Conservation (phyloP, 768 basidiomycete genomes). For the Saitozyma podzolica region DNA sequence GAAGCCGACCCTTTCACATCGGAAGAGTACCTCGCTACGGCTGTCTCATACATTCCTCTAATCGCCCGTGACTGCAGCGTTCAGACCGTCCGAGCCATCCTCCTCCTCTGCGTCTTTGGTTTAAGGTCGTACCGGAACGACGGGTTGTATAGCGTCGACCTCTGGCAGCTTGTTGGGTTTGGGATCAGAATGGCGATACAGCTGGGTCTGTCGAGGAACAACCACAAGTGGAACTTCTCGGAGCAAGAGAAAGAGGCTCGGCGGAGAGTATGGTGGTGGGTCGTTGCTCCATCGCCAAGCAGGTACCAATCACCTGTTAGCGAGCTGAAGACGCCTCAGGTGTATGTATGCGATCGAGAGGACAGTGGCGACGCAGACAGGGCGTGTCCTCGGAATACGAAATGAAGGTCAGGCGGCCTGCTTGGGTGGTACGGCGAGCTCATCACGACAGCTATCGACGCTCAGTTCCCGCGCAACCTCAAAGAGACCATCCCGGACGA, state of each 20-base stretch:
- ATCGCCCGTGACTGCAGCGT: neutral
- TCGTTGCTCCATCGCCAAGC: no score
- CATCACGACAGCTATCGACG: constrained; percentile 2
- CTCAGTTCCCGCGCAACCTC: neutral
- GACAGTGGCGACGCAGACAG: neutral
- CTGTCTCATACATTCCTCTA: neutral
- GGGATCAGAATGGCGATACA: constrained; percentile 4
- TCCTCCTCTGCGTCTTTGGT: constrained; percentile 4
- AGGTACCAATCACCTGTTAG: no score
- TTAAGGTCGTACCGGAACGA: constrained; percentile 1
- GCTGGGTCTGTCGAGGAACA: constrained; percentile 5
- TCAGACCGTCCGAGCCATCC: constrained; percentile 4
- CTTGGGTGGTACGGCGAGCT: neutral
- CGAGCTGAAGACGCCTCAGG: no score
- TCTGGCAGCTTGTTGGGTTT: constrained; percentile 11
- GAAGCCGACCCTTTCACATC: constrained; percentile 1
- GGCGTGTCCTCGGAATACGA: constrained; percentile 5
- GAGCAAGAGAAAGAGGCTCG: constrained; percentile 7
- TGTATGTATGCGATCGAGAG: constrained; percentile 5
- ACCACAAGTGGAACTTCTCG: neutral
- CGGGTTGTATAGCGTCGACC: neutral
- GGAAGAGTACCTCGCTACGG: constrained; percentile 9
- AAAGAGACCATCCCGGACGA: neutral
- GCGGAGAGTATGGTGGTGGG: constrained; percentile 5
- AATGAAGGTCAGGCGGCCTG: constrained; percentile 7